Conservation (phyloP, 352 stramenopile species). For the Blastocystis sp. region DNA sequence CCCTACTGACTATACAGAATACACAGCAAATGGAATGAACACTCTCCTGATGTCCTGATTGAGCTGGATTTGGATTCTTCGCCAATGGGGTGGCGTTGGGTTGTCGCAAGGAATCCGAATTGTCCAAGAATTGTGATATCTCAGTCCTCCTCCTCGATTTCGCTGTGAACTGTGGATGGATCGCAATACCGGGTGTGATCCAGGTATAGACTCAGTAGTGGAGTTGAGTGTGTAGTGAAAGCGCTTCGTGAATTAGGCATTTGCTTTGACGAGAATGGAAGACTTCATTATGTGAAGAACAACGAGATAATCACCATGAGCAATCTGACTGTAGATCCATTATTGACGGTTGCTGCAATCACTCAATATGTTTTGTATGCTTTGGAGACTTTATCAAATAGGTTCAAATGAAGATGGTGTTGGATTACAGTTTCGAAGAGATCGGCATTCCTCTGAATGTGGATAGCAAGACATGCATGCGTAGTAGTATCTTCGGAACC, state of each 20-base stretch:
- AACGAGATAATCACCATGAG: constrained; percentile 8
- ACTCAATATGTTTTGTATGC: constrained; percentile 50
- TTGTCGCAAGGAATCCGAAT: too few relatives aligned
- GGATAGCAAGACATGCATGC: constrained; percentile 1
- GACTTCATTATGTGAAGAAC: background rate
- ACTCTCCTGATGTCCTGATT: too few relatives aligned
- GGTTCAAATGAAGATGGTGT: constrained; percentile 57
- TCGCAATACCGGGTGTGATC: background rate
- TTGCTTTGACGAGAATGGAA: constrained; percentile 38
- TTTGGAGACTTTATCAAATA: background rate
- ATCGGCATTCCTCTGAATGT: constrained; percentile 13
- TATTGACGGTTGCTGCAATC: constrained; percentile 16
- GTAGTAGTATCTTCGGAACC: constrained; percentile 31
- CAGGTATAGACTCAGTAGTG: background rate
- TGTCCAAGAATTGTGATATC: too few relatives aligned
- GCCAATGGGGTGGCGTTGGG: too few relatives aligned
- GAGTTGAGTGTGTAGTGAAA: background rate
- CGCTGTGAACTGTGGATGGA: background rate
- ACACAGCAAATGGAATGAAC: too few relatives aligned
- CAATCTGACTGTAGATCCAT: constrained; percentile 29
- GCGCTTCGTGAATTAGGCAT: constrained; percentile 6
- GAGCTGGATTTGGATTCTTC: too few relatives aligned
- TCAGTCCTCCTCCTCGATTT: background rate
- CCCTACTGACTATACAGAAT: too few relatives aligned
- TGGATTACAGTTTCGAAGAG: constrained; percentile 52